Evolutionary conservation across 148 eudicot species (phyloP), one percentile per base, ranked within the genome.

Genomic region (Rhododendron mucronatum): DNA sequence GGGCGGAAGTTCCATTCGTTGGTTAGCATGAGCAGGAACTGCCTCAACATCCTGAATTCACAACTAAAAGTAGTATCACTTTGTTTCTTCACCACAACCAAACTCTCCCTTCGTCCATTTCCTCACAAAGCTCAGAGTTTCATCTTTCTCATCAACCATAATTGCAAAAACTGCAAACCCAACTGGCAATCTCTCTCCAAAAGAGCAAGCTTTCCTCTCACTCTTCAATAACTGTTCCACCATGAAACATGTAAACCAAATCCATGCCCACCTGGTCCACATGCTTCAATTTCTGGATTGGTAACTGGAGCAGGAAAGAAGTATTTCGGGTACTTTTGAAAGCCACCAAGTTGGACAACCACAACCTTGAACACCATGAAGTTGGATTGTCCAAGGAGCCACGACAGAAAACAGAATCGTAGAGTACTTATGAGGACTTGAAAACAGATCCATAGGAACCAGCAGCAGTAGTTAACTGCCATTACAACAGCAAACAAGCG

Each of bases 251-350:
- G 57, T 87, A 28, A 48, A 87, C 14, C 89, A 85, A 57, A 23
- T 89, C 45, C 91, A 89, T 87, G 86, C 89, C 77, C 86, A 82
- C 16, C 44, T 89, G 3, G 57, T 87, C 81, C 86, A 78, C 61
- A n/a, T 30, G 30, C 30, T 30, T 30, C 30, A 30, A 30, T 30
- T 30, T 30, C 30, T 30, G 30, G 30, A 30, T 30, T 30, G 30
- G 30, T 30, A 30, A 30, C 30, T 30, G 30, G 30, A 30, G 30
- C 30, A 30, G 30, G 30, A 30, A 30, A 0, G 30, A 30, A 30
- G 30, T 30, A 30, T 30, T 30, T 30, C 30, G 30, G 30, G 30
- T 30, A 30, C 30, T 30, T 30, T 30, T 30, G 30, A 30, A 30
- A 30, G 30, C 30, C 30, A 30, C 30, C 30, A 30, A 30, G 30